Evolutionary conservation across 306 rosid species (phyloP).

Genomic region (Vigna nakashimae): DNA sequence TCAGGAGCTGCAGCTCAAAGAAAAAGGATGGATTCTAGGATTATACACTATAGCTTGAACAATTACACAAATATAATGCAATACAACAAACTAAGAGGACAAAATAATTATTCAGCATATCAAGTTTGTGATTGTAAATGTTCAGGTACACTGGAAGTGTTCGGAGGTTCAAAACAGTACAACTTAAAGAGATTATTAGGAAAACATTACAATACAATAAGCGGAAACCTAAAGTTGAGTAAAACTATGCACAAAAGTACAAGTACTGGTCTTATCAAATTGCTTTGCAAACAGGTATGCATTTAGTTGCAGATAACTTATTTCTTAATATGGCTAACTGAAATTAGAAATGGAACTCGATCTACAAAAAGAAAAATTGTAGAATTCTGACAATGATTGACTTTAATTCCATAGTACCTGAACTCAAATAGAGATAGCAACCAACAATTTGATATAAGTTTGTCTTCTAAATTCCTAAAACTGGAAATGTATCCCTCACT

Average conservation of each 20-base stretch:
- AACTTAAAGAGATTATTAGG: slow-evolving; percentile 18
- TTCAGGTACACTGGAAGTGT: slow-evolving; percentile 27
- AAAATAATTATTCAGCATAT: slow-evolving; percentile 33
- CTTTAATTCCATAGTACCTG: neutral
- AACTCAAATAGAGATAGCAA: slow-evolving; percentile 5
- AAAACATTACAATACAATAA: neutral
- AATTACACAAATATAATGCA: slow-evolving; percentile 26
- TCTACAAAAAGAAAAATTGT: slow-evolving; percentile 19
- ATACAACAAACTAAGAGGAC: slow-evolving; percentile 30
- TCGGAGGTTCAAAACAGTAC: neutral
- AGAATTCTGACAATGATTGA: slow-evolving; percentile 6
- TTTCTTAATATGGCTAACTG: slow-evolving; percentile 4
- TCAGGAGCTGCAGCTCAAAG: slow-evolving; percentile 84
- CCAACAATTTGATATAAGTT: neutral
- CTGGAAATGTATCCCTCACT: neutral
- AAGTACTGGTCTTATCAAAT: neutral
- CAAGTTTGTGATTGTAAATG: slow-evolving; percentile 25
- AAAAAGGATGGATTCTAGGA: slow-evolving; percentile 48
- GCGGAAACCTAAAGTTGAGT: neutral
- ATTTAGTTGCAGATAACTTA: slow-evolving; percentile 14
- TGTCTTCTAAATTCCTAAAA: slow-evolving; percentile 3
- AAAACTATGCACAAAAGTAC: slow-evolving; percentile 5
- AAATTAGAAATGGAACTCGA: neutral
- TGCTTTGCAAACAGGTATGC: slow-evolving; percentile 9
- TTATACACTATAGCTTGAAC: slow-evolving; percentile 37